Percentiles rank a stretch among this genome's conserved stretches.
phyloP scores from a whole-genome alignment of 495 filamentous ascomycete genomes.

The Xylaria castorea region DNA sequence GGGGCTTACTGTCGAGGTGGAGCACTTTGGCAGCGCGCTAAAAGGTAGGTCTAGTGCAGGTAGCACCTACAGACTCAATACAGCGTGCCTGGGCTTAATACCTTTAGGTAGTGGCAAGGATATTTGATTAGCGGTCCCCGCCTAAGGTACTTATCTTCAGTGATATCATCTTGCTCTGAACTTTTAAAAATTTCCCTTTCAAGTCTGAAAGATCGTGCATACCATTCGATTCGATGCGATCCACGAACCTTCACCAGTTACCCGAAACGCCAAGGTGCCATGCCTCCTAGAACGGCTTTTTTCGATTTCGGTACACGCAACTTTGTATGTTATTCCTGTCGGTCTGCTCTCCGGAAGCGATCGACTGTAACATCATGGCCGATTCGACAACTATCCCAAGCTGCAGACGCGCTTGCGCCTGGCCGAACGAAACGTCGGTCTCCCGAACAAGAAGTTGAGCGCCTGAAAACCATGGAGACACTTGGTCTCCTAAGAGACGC shows the following conservation, averaged over 20 bases:
- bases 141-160: background rate
- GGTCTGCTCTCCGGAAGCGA: constrained; percentile 38
- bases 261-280: constrained; percentile 28
- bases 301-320: constrained; percentile 39
- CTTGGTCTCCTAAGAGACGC: constrained; percentile 33
- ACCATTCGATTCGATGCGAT: background rate
- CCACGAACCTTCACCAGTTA: background rate
- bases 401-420: constrained; percentile 26
- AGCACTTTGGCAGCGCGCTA: background rate
- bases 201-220: background rate
- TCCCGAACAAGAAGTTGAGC: constrained; percentile 36
- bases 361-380: constrained; percentile 34
- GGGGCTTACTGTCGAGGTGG: background rate
- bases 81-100: too few relatives aligned
- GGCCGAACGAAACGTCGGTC: constrained; percentile 27
- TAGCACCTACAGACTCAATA: too few relatives aligned
- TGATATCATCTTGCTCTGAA: constrained; percentile 8
- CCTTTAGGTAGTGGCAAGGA: too few relatives aligned
- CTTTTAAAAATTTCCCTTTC: background rate
- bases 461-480: constrained; percentile 34
- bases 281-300: constrained; percentile 44
- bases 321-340: constrained; percentile 49
- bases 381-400: constrained; percentile 37
- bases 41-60: background rate
- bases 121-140: background rate